Evolutionary conservation across 2,329 filamentous ascomycete species (phyloP), one percentile per base, ranked within the genome.

Genomic region (Aspergillus luchuensis): DNA sequence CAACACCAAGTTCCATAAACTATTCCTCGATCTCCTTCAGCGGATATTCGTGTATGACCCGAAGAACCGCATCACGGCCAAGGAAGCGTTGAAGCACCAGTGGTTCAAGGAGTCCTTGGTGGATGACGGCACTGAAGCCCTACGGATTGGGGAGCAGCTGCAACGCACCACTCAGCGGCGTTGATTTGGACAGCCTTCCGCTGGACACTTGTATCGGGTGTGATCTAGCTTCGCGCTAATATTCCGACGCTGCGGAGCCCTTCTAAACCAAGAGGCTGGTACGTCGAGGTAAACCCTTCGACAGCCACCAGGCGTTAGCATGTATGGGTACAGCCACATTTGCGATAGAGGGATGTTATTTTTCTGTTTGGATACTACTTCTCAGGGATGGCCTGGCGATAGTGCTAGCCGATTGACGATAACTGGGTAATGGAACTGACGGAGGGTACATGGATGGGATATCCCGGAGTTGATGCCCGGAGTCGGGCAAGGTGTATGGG

Each of bases 41-140:
- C 82, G 80, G 66, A 89, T 89, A 69, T 89, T 89, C 66, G 84
- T 89, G 19, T 89, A 89, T 69, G 86, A 89, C 62, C 87, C 87
- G 6, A 87, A 86, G 71, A 82, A 83, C 66, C 81, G 87, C 23
- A 88, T 89, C 66, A 86, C 85, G 1, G 87, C 87, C 63, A 85
- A 88, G 65, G 80, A 88, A 68, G 87, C 87, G 15, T 76, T 89
- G 63, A 85, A 87, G 71, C 87, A 89, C 70, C 83, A 84, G 1
- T 89, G 87, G 87, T 89, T 89, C 76, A 85, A 82, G 64, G 86
- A 89, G 72, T 79, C 80, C 11, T 79, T 88, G 21, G 81, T 87
- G 67, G 87, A 89, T 68, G 87, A 89, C 69, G 87, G 87, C 59
- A 89, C 86, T 6, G 86, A 89, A 74, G 86, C 86, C 19, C 79